Conservation (phyloP, 2,329 filamentous ascomycete species). For the Microcera coccophila region DNA sequence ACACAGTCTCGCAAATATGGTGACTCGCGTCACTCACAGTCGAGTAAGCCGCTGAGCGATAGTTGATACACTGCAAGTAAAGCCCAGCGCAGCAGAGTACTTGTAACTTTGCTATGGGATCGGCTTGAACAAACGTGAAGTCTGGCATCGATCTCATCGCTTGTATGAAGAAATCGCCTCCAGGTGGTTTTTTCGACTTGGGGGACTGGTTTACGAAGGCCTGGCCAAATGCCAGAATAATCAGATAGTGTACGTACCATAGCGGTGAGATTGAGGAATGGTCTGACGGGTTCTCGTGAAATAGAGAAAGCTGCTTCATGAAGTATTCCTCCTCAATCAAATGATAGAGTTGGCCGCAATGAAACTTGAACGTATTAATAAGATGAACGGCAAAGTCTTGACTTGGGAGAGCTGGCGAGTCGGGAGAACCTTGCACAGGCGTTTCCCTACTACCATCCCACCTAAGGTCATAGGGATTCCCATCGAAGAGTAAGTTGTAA, state of each 20-base stretch:
- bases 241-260: constrained; percentile 20
- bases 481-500: constrained; percentile 12
- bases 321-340: constrained; percentile 18
- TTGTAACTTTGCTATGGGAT: constrained; percentile 16
- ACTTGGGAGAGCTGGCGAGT: constrained; percentile 6
- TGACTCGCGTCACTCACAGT: constrained; percentile 7
- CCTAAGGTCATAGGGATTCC: constrained; percentile 13
- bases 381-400: constrained; percentile 20
- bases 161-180: constrained; percentile 14
- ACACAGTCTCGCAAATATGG: not conserved
- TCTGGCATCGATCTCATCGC: constrained; percentile 21
- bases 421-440: not conserved
- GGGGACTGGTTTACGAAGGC: constrained; percentile 18
- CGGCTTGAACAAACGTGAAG: constrained; percentile 14
- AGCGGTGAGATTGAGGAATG: constrained; percentile 5
- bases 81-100: constrained; percentile 16
- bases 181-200: constrained; percentile 15
- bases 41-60: constrained; percentile 10
- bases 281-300: constrained; percentile 8
- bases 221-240: constrained; percentile 19
- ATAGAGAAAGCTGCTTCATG: constrained; percentile 13
- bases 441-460: constrained; percentile 9
- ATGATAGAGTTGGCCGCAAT: constrained; percentile 15
- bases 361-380: constrained; percentile 20
- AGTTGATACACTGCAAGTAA: constrained; percentile 14